phyloP scores from a whole-genome alignment of 1,139 yeast species.

The Diutina sp. region DNA sequence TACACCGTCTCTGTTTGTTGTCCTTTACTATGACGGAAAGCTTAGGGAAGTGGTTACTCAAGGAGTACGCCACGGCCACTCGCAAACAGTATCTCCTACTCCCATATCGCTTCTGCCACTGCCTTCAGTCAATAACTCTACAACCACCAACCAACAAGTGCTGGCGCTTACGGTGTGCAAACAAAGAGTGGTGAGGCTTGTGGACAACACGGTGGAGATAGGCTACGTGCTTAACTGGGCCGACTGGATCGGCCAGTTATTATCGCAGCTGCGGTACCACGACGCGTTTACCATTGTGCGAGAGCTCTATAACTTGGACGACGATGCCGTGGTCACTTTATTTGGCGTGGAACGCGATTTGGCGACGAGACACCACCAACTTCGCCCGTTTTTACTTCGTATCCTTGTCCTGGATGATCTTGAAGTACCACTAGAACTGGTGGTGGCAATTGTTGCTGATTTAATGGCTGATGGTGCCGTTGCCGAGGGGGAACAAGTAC shows the following conservation, averaged over 20 bases:
- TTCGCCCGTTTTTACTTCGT: not conserved
- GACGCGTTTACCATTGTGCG: constrained; percentile 1
- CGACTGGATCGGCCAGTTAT: not conserved
- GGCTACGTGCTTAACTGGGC: not conserved
- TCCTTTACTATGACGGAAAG: not conserved
- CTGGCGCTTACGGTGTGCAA: not conserved
- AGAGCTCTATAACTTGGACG: not conserved
- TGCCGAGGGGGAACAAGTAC: not conserved
- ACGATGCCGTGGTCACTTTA: not conserved
- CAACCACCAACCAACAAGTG: not conserved
- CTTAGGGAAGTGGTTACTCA: not conserved
- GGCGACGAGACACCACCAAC: not conserved
- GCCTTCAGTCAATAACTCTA: not conserved
- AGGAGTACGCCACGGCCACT: not conserved
- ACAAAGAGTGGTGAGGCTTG: not conserved
- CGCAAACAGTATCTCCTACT: not conserved
- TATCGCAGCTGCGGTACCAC: not conserved
- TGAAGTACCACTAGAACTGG: not conserved
- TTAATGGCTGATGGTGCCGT: not conserved
- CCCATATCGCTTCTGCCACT: not conserved
- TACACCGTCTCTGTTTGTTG: not conserved
- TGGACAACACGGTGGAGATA: not conserved
- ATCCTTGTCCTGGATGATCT: not conserved
- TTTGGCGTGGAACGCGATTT: not conserved
- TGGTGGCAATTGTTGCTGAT: not conserved